Evolutionary conservation across 2,329 filamentous ascomycete species (phyloP).

Genomic region (Tolypocladium amazonense): DNA sequence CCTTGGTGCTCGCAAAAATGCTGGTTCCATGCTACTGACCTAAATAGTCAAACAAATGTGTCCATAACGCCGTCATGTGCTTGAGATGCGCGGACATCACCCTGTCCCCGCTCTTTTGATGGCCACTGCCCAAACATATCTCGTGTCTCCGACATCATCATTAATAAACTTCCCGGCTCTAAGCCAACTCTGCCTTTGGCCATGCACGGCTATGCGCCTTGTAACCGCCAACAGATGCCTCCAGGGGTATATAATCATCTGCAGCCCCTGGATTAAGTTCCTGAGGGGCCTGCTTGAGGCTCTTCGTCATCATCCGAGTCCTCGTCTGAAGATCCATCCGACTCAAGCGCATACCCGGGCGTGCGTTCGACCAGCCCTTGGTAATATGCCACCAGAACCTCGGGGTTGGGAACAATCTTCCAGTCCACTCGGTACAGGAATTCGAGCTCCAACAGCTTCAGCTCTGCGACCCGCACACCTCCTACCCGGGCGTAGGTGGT

Average conservation of each 20-base stretch:
- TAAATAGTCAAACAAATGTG: background rate
- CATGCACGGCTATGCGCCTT: background rate
- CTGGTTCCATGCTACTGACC: background rate
- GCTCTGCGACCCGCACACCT: constrained; percentile 78
- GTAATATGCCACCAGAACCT: constrained; percentile 90
- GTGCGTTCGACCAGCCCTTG: constrained; percentile 66
- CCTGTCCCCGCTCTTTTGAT: background rate
- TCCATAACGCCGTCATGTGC: background rate
- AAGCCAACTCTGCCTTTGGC: background rate
- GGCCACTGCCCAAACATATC: background rate
- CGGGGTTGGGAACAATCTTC: constrained; percentile 93
- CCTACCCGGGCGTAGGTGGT: constrained; percentile 91
- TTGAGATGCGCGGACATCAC: background rate
- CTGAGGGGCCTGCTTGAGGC: constrained; percentile 4
- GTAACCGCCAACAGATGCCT: background rate
- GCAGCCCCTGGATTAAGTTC: background rate
- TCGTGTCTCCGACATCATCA: background rate
- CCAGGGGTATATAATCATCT: constrained; percentile 4
- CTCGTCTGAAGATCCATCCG: constrained; percentile 17
- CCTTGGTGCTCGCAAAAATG: background rate
- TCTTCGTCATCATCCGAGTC: constrained; percentile 23
- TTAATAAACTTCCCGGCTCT: background rate
- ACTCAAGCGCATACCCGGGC: constrained; percentile 42
- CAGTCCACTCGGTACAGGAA: constrained; percentile 89
- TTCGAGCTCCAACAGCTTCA: constrained; percentile 86